Base-by-base conservation (phyloP, 306 rosid species). In the Elaeagnus macrophylla region DNA sequence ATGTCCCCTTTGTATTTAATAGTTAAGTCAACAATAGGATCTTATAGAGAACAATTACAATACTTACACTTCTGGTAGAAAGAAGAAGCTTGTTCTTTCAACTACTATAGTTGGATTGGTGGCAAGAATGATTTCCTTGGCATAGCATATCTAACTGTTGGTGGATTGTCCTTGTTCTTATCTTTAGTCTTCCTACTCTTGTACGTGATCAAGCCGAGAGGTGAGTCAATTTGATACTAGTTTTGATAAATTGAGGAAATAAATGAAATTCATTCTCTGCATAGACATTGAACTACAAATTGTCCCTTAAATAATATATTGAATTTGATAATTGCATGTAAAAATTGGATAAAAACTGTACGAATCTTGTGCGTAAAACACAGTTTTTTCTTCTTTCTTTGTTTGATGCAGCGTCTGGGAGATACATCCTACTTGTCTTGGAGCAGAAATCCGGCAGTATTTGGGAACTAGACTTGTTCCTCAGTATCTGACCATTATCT, bases 81-180 rank as follows among this genome's bases (percentile, higher is more conserved):
- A 54, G 37, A 89, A 89, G 74, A 85, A 76, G 53, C 45, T 85
- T 61, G 71, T 89, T 56, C 89, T 89, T 66, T 89, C 97, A 54
- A 85, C 97, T 19, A 77, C 97, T 16, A n/a, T n/a, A 79, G 85
- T 49, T 89, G 95, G 97, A 81, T 89, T 67, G 95, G 95, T 48
- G 97, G 97, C 36, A 80, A 75, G 68, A 89, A 85, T 54, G 64
- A 85, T 61, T 74, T 79, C 60, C 72, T 89, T 51, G n/a, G 95
- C 43, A 16, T 73, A 17, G 82, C 83, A 41, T 89, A 83, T 68
- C 71, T 85, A 55, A 7, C 68, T 37, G 57, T 85, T 67, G 95
- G 94, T 1, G 85, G 89, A 8, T 3, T 81, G 47, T 77, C 79
- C 73, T 65, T 83, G 69, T 58, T 80, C 51, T 67, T 80, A 49